Evolutionary conservation across 2,329 filamentous ascomycete species (phyloP).

Genomic region (Colletotrichum shisoi): DNA sequence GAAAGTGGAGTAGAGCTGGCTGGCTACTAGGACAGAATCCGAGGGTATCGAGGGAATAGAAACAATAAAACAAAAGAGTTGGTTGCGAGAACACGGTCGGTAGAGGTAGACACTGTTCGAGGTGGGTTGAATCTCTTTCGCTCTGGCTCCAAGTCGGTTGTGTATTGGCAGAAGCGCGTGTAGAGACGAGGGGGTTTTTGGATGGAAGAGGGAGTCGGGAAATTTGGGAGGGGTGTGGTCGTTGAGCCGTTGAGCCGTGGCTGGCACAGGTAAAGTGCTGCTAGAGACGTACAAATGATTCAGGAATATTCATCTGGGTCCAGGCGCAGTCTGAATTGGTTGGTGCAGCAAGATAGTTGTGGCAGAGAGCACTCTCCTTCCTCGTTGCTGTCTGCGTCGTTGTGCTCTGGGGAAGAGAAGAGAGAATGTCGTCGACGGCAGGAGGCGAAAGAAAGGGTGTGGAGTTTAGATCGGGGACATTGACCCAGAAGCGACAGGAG

Average conservation of each 20-base stretch:
- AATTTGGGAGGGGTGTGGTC: conserved; percentile 1
- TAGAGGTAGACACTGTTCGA: conserved; percentile 22
- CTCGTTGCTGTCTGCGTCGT: conserved; percentile 24
- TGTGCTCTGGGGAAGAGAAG: conserved; percentile 36
- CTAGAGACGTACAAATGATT: conserved; percentile 23
- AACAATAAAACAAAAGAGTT: not conserved
- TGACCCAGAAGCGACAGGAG: conserved; percentile 38
- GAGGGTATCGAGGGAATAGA: conserved; percentile 19
- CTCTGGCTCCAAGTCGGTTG: conserved; percentile 10
- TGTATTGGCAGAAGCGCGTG: conserved; percentile 9
- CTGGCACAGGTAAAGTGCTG: conserved; percentile 32
- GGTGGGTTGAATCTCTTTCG: conserved; percentile 26
- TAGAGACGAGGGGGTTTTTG: conserved; percentile 20
- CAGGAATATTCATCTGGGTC: conserved; percentile 23
- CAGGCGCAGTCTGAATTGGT: conserved; percentile 11
- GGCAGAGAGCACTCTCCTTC: conserved; percentile 20
- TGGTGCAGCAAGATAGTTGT: conserved; percentile 12
- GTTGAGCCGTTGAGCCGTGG: conserved; percentile 11
- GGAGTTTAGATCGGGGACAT: conserved; percentile 39
- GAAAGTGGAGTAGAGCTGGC: conserved; percentile 8
- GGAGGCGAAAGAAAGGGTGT: conserved; percentile 38
- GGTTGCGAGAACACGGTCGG: conserved; percentile 16
- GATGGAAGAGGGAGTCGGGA: conserved; percentile 25
- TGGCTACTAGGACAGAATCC: not conserved
- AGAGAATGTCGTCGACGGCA: conserved; percentile 37